Percentiles rank a stretch among this genome's conserved stretches.
phyloP scores from a whole-genome alignment of 768 basidiomycete species.

The Rickenella mellea region DNA sequence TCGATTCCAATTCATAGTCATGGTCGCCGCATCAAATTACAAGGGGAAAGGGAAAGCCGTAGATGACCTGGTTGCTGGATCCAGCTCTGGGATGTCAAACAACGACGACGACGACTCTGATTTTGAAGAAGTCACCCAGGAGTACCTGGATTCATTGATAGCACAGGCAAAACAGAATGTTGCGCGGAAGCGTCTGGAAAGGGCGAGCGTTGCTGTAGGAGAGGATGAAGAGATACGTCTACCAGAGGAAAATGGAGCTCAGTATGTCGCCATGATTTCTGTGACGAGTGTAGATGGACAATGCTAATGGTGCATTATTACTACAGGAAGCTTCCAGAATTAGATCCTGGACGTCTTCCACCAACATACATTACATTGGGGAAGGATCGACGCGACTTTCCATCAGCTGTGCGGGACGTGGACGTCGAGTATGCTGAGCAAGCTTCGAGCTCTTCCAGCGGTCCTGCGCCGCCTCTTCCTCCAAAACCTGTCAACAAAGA shows the following conservation, averaged over 20 bases:
- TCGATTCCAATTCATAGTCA: background rate
- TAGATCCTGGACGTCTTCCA: conserved; percentile 62
- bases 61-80: background rate
- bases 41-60: background rate
- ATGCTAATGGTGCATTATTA: conserved; percentile 3
- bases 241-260: conserved; percentile 17
- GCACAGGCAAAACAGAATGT: conserved; percentile 51
- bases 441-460: conserved; percentile 36
- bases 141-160: conserved; percentile 54
- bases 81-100: background rate
- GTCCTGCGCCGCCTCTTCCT: conserved; percentile 53
- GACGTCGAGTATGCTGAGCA: conserved; percentile 45
- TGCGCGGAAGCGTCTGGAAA: conserved; percentile 18
- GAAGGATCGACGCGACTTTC: conserved; percentile 29
- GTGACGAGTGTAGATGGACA: background rate
- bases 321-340: conserved; percentile 46
- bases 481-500: conserved; percentile 50
- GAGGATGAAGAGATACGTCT: conserved; percentile 50
- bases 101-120: conserved; percentile 24
- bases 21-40: background rate
- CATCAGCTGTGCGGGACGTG: conserved; percentile 47
- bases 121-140: conserved; percentile 37
- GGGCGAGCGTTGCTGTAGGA: conserved; percentile 17
- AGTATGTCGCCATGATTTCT: conserved; percentile 5
- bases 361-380: conserved; percentile 53